Percentiles rank a stretch among this genome's conserved stretches.
These are phyloP conservation scores for Wickerhamomyces sydowiorum DNA, from an alignment of 805 yeast species.

Conservation along the genomic window DNA sequence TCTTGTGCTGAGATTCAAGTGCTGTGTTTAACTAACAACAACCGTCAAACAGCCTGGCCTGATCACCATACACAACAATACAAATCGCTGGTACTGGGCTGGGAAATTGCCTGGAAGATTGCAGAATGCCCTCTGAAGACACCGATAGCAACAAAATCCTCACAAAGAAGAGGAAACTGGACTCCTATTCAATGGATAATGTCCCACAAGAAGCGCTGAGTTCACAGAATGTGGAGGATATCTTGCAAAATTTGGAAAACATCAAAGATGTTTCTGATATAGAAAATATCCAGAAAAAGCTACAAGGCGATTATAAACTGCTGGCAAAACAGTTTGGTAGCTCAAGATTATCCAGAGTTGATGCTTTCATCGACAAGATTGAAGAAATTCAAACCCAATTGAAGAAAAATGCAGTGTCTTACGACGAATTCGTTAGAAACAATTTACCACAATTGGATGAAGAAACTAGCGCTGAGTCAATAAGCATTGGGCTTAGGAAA, in stretches of 20 bases:
- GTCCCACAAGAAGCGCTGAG: background rate
- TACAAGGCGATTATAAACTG: constrained; percentile 26
- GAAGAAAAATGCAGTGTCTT: constrained; percentile 12
- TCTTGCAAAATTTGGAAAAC: constrained; percentile 4
- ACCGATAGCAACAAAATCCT: background rate
- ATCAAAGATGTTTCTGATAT: constrained; percentile 10
- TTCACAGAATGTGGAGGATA: constrained; percentile 1
- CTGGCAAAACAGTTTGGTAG: constrained; percentile 24
- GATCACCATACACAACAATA: background rate
- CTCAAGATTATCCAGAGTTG: constrained; percentile 26
- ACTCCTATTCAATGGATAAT: background rate
- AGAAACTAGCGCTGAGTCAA: constrained; percentile 8
- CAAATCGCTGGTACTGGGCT: background rate
- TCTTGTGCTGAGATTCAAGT: background rate
- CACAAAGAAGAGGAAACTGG: background rate
- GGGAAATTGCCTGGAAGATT: background rate
- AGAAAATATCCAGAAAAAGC: constrained; percentile 16
- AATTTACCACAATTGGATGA: constrained; percentile 11
- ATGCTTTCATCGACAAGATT: constrained; percentile 25
- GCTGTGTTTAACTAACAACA: background rate
- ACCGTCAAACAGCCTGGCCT: too few species aligned
- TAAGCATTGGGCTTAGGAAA: background rate
- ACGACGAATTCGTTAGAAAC: constrained; percentile 14
- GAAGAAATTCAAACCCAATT: constrained; percentile 24
- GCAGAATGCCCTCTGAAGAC: too few species aligned